A percentile compares a stretch with the other conserved stretches of the same genome.
Conservation (phyloP, 2,329 filamentous ascomycete species). For the Ophiocordyceps camponoti-rufipedis region DNA sequence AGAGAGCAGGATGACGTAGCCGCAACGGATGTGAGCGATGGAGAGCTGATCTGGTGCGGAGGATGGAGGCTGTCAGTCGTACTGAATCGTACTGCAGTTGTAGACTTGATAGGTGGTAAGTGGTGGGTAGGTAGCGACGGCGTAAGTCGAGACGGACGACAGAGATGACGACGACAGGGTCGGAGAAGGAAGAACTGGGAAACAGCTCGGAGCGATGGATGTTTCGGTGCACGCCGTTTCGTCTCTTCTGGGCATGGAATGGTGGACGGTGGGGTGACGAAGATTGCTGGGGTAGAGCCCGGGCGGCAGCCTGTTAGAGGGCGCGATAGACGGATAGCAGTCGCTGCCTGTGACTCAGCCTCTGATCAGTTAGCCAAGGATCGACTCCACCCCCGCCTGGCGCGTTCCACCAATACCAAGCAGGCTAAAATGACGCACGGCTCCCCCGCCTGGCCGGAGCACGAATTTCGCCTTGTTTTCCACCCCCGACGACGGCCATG, state of each 20-base stretch:
- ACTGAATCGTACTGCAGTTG: no score
- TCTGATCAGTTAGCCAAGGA: neutral
- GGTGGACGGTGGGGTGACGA: neutral
- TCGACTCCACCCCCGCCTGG: neutral
- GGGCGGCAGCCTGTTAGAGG: neutral
- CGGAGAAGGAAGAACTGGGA: neutral
- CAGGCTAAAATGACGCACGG: neutral
- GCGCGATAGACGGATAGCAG: neutral
- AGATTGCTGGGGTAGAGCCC: neutral
- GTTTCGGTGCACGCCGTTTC: no score
- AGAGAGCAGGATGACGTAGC: neutral
- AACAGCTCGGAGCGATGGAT: no score
- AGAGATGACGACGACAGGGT: no score
- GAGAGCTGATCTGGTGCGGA: neutral
- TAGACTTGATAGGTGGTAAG: no score
- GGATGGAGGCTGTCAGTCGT: no score
- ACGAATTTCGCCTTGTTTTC: neutral
- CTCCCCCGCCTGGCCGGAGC: neutral
- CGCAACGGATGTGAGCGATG: no score
- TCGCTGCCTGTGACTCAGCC: neutral
- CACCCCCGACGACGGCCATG: constrained; percentile 27
- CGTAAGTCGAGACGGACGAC: no score
- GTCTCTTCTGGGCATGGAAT: neutral
- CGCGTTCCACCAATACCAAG: constrained; percentile 1
- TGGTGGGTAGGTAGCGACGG: no score